A percentile compares a stretch with the other conserved stretches of the same genome.
These are phyloP conservation scores for Colletotrichum sidae DNA, from an alignment of 2,329 filamentous ascomycete species.

Conservation along the genomic window DNA sequence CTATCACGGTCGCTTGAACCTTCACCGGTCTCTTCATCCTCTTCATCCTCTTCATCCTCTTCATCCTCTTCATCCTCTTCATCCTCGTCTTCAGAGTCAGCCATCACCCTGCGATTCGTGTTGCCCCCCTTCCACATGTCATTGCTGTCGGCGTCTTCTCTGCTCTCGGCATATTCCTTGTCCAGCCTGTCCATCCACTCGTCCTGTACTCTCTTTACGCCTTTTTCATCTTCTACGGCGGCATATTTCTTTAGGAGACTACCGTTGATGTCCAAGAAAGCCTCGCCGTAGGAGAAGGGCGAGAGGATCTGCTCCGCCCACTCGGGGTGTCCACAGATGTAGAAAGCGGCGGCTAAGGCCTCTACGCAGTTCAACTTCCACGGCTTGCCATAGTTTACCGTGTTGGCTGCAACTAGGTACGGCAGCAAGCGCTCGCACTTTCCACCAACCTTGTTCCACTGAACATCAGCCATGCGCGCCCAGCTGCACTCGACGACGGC, in stretches of 20 bases:
- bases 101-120: slow-evolving; percentile 73
- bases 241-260: slow-evolving; percentile 87
- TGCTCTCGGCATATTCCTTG: slow-evolving; percentile 85
- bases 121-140: slow-evolving; percentile 95
- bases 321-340: slow-evolving; percentile 89
- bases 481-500: slow-evolving; percentile 98
- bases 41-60: slow-evolving; percentile 60
- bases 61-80: slow-evolving; percentile 64
- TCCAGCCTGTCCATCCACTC: slow-evolving; percentile 93
- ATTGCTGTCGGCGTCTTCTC: slow-evolving; percentile 72
- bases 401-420: slow-evolving; percentile 96
- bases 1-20: slow-evolving; percentile 58
- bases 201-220: slow-evolving; percentile 85
- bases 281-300: slow-evolving; percentile 88
- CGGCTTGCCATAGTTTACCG: slow-evolving; percentile 96
- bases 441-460: slow-evolving; percentile 90
- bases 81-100: slow-evolving; percentile 66
- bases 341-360: slow-evolving; percentile 91
- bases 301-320: slow-evolving; percentile 89
- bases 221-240: slow-evolving; percentile 82
- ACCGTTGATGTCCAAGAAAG: slow-evolving; percentile 92
- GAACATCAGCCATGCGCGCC: slow-evolving; percentile 92
- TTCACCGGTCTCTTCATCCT: slow-evolving; percentile 58
- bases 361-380: slow-evolving; percentile 97
- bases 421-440: slow-evolving; percentile 92